These are phyloP conservation scores for Keithomyces neogunnii DNA, from an alignment of 2,329 filamentous ascomycete genomes.

Conservation along the genomic window DNA sequence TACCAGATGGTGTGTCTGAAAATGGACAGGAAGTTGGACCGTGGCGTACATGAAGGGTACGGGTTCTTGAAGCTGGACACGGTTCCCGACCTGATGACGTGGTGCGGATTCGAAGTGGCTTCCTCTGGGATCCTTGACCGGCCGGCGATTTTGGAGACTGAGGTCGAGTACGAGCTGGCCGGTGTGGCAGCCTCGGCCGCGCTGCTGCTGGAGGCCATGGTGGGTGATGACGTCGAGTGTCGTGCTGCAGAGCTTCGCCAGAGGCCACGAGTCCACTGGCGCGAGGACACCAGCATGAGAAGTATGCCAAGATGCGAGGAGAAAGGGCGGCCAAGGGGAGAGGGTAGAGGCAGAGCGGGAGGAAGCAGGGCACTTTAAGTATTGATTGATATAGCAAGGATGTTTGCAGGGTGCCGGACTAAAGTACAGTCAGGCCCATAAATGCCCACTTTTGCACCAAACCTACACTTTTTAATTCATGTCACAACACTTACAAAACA, in stretches of 20 bases:
- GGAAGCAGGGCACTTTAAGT: not conserved
- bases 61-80: conserved; percentile 40
- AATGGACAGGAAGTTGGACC: conserved; percentile 14
- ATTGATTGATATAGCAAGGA: not conserved
- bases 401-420: too few relatives aligned
- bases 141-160: conserved; percentile 26
- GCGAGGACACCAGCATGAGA: conserved; percentile 1
- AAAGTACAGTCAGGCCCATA: too few relatives aligned
- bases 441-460: too few relatives aligned
- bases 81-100: conserved; percentile 33
- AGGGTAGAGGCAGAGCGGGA: not conserved
- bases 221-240: conserved; percentile 2
- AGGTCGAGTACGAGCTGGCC: conserved; percentile 13
- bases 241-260: conserved; percentile 1
- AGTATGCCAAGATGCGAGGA: not conserved
- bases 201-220: conserved; percentile 6
- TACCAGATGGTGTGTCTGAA: conserved; percentile 28
- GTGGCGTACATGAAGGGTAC: conserved; percentile 35
- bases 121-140: conserved; percentile 30
- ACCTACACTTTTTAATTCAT: too few relatives aligned
- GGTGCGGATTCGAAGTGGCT: conserved; percentile 37
- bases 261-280: conserved; percentile 7
- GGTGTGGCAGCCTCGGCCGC: conserved; percentile 5
- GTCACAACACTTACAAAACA: too few relatives aligned
- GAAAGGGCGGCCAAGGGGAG: not conserved